phyloP scores from a whole-genome alignment of 83 land plant species.

The Thuja plicata region DNA sequence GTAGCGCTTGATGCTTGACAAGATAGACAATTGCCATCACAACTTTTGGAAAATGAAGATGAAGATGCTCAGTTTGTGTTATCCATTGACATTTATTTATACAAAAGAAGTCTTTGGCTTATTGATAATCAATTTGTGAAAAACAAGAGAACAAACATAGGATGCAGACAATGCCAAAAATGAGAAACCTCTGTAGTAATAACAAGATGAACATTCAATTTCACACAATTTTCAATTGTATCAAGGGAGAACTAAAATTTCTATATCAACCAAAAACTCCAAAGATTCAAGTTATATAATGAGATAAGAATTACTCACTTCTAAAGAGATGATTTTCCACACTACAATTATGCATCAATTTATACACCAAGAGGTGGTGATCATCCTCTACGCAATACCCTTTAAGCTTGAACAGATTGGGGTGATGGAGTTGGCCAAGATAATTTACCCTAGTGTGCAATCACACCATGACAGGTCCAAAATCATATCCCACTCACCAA shows the following conservation, averaged over 20 bases:
- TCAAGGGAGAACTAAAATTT: not conserved
- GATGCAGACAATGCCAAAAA: no score
- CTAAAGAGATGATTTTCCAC: constrained; percentile 57
- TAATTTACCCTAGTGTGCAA: constrained; percentile 51
- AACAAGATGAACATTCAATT: not conserved
- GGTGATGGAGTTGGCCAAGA: constrained; percentile 55
- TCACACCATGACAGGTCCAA: not conserved
- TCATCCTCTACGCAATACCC: constrained; percentile 54
- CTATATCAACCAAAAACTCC: not conserved
- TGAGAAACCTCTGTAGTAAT: no score
- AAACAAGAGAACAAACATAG: no score
- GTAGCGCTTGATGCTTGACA: not conserved
- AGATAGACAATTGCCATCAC: not conserved
- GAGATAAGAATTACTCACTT: constrained; percentile 29
- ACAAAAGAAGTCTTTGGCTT: no score
- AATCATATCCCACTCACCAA: not conserved
- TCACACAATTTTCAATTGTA: not conserved
- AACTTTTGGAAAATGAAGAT: not conserved
- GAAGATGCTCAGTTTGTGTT: no score
- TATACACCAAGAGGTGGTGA: constrained; percentile 53
- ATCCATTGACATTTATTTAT: no score
- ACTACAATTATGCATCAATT: constrained; percentile 52
- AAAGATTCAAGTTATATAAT: not conserved
- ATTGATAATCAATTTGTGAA: no score
- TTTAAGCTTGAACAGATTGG: constrained; percentile 46